These are phyloP conservation scores for Lactarius vividus DNA, from an alignment of 768 basidiomycete species.

Conservation along the genomic window DNA sequence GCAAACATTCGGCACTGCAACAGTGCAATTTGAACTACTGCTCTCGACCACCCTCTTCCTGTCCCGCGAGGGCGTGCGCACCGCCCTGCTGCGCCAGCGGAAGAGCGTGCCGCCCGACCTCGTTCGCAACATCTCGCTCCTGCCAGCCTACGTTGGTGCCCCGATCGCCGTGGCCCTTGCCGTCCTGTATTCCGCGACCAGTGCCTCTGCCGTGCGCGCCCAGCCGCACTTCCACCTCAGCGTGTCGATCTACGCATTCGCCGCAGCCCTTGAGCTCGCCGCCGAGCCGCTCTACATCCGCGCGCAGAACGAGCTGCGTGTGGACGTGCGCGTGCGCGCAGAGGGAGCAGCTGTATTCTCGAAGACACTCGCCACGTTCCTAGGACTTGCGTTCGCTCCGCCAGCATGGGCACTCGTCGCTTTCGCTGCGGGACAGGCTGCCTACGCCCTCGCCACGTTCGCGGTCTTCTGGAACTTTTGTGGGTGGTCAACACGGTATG, in stretches of 20 bases:
- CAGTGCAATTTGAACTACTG: conserved; percentile 92
- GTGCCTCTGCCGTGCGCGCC: conserved; percentile 49
- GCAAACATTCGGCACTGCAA: conserved; percentile 81
- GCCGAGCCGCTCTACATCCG: conserved; percentile 62
- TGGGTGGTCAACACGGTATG: conserved; percentile 25
- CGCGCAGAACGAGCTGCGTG: conserved; percentile 62
- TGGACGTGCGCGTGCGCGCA: conserved; percentile 72
- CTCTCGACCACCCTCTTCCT: conserved; percentile 89
- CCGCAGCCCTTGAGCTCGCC: conserved; percentile 73
- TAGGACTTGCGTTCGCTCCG: conserved; percentile 46
- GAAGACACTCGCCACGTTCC: conserved; percentile 73
- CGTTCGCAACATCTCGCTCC: conserved; percentile 50
- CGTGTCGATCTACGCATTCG: conserved; percentile 65
- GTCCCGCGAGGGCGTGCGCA: conserved; percentile 89
- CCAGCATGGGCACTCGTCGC: conserved; percentile 65
- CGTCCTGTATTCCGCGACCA: conserved; percentile 51
- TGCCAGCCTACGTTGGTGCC: conserved; percentile 69
- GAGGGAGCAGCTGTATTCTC: conserved; percentile 79
- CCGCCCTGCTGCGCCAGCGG: conserved; percentile 69
- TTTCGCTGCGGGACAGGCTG: conserved; percentile 83
- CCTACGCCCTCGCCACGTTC: conserved; percentile 62
- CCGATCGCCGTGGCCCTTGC: conserved; percentile 57
- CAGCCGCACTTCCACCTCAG: conserved; percentile 67
- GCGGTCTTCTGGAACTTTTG: conserved; percentile 47
- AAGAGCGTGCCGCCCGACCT: conserved; percentile 15